A percentile compares a stretch with the other conserved stretches of the same genome.
These are phyloP conservation scores for Dactylellina sp. DNA, from an alignment of 2,329 filamentous ascomycete genomes.

Conservation along the genomic window DNA sequence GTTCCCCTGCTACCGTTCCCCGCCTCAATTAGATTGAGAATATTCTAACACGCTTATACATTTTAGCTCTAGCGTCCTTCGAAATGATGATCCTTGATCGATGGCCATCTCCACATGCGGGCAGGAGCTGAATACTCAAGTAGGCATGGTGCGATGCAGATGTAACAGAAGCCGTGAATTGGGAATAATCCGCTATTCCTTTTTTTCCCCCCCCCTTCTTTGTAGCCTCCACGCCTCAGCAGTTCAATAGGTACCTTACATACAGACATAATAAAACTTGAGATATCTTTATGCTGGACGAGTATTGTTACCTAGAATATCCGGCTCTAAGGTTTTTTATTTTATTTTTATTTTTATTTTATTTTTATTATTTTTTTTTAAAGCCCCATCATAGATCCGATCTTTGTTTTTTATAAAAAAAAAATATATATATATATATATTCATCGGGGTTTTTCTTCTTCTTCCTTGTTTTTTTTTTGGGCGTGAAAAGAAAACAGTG, in stretches of 20 bases:
- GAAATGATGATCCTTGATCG: slow-evolving; percentile 50
- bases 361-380: too few species aligned
- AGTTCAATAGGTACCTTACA: neutral
- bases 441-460: too few species aligned
- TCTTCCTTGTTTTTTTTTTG: too few species aligned
- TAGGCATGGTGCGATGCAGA: slow-evolving; percentile 50
- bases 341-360: too few species aligned
- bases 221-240: slow-evolving; percentile 3
- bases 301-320: too few species aligned
- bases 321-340: too few species aligned
- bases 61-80: slow-evolving; percentile 34
- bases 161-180: slow-evolving; percentile 48
- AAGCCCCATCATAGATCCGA: too few species aligned
- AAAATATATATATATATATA: too few species aligned
- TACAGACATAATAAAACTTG: neutral
- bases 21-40: slow-evolving; percentile 54
- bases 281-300: too few species aligned
- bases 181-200: slow-evolving; percentile 20
- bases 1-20: slow-evolving; percentile 56
- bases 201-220: neutral
- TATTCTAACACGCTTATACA: neutral
- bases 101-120: slow-evolving; percentile 57
- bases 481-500: too few species aligned
- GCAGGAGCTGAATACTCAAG: slow-evolving; percentile 56
- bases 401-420: too few species aligned